Evolutionary conservation across 345 rosid genomes (phyloP).

Genomic region (Corymbia maculata): DNA sequence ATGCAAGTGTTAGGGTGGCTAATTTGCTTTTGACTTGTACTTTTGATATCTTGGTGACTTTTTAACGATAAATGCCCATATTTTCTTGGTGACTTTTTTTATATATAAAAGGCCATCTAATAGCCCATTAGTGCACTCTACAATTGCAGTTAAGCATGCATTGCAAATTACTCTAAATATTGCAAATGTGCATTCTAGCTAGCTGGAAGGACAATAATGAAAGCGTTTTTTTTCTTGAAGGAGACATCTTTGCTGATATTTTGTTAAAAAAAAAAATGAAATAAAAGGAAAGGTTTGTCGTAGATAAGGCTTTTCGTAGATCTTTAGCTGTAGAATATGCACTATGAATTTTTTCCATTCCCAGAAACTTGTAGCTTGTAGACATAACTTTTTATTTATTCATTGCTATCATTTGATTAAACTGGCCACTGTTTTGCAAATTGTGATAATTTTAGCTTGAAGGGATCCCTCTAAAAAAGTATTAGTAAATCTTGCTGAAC

Average conservation of each 20-base stretch:
- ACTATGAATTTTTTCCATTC: not conserved
- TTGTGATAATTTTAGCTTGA: no score
- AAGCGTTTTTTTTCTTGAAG: not conserved
- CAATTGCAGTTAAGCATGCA: not conserved
- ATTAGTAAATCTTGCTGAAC: no score
- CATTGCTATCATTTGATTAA: not conserved
- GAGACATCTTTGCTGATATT: not conserved
- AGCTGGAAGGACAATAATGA: not conserved
- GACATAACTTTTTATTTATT: not conserved
- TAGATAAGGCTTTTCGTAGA: not conserved
- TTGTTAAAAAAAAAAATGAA: rapidly evolving
- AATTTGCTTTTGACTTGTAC: not conserved
- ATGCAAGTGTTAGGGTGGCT: no score
- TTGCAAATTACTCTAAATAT: no score
- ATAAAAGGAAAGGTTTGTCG: no score
- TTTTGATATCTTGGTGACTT: not conserved
- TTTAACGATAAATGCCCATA: not conserved
- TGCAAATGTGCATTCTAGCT: not conserved
- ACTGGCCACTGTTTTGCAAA: not conserved
- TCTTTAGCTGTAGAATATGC: not conserved
- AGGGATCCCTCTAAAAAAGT: no score
- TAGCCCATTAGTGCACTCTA: rapidly evolving
- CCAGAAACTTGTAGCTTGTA: not conserved
- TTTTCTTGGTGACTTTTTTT: not conserved
- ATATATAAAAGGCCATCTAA: not conserved